These are phyloP conservation scores for Umbelopsis ramanniana DNA, from an alignment of 192 early-diverging fungal species.

Conservation along the genomic window DNA sequence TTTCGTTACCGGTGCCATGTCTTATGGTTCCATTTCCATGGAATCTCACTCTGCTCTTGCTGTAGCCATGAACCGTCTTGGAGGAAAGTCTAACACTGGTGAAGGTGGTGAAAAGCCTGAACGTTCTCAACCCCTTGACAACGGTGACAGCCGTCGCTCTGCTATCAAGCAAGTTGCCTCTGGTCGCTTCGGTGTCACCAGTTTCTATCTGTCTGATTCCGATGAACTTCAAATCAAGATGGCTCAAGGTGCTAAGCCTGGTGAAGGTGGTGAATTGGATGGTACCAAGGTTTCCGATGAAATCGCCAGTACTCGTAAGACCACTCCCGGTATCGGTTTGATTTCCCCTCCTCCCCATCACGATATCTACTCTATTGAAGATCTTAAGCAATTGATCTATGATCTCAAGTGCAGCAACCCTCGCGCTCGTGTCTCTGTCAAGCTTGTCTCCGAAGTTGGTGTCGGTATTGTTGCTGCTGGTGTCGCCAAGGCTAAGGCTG, in stretches of 20 bases:
- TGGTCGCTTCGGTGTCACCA: slow-evolving; percentile 97
- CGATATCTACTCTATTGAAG: slow-evolving; percentile 99
- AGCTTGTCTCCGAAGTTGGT: slow-evolving; percentile 97
- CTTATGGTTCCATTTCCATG: slow-evolving; percentile 95
- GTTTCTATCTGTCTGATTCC: slow-evolving; percentile 90
- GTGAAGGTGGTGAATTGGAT: slow-evolving; percentile 85
- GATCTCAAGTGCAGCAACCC: slow-evolving; percentile 96
- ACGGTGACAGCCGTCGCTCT: slow-evolving; percentile 85
- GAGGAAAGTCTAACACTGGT: slow-evolving; percentile 98
- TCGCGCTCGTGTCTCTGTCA: slow-evolving; percentile 90
- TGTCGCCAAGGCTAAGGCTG: slow-evolving; percentile 96
- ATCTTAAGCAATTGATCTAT: slow-evolving; percentile 98
- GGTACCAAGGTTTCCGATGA: slow-evolving; percentile 76
- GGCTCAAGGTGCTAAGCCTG: slow-evolving; percentile 99
- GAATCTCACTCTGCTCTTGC: slow-evolving; percentile 94
- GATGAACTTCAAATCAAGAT: slow-evolving; percentile 99
- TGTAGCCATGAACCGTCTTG: slow-evolving; percentile 93
- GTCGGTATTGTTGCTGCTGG: slow-evolving; percentile 97
- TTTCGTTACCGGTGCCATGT: slow-evolving; percentile 98
- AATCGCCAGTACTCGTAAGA: slow-evolving; percentile 89
- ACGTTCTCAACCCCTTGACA: slow-evolving; percentile 70
- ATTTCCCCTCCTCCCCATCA: slow-evolving; percentile 99
- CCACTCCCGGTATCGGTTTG: slow-evolving; percentile 93
- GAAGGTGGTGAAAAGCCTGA: slow-evolving; percentile 96
- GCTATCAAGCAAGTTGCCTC: slow-evolving; percentile 99